Evolutionary conservation across 164 flowering plant species (phyloP), one percentile per base, ranked within the genome.

Genomic region (Vitis rotundifolia): DNA sequence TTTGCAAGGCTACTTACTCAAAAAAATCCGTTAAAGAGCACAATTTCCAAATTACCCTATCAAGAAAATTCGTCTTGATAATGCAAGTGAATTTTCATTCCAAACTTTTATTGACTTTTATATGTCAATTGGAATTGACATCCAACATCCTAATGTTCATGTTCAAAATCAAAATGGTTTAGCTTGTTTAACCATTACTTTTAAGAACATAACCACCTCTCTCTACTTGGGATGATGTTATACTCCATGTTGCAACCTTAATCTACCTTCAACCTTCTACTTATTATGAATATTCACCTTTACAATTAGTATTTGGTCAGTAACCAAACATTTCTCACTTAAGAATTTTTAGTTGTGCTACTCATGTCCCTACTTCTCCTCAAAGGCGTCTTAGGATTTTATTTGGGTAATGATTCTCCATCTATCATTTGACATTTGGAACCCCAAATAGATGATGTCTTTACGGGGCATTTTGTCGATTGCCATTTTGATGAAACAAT

Each of bases 381-480:
- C 26, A 22, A 22, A 22, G 26, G 26, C 26, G 55, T 63, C 29
- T 69, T 8, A 51, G 72, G 8, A 69, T 69, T 69, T 8, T 63
- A 68, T 68, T 13, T 68, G 63, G 57, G 68, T 15, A 68, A 26
- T 74, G 57, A 68, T 13, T 74, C 64, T 12, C 61, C 62, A 15
- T 74, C 68, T n/a, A 63, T 62, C 1, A 74, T 61, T 26, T 22
- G 26, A 22, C 26, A 22, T 22, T 22, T 22, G 26, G 13, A 15
- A 61, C 61, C 60, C 9, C 16, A 14, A 16, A 19, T 9, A 10
- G 2, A 8, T 14, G 49, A 49, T 28, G 3, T 31, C 12, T 67
- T 31, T 67, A 37, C 8, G 3, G 26, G 11, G 13, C 11, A 6
- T 12, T 67, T 67, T 44, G 28, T 59, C 2, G 44, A 68, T 48